Evolutionary conservation across 2,329 filamentous ascomycete species (phyloP).

Genomic region (Ophiocordyceps camponoti-rufipedis): DNA sequence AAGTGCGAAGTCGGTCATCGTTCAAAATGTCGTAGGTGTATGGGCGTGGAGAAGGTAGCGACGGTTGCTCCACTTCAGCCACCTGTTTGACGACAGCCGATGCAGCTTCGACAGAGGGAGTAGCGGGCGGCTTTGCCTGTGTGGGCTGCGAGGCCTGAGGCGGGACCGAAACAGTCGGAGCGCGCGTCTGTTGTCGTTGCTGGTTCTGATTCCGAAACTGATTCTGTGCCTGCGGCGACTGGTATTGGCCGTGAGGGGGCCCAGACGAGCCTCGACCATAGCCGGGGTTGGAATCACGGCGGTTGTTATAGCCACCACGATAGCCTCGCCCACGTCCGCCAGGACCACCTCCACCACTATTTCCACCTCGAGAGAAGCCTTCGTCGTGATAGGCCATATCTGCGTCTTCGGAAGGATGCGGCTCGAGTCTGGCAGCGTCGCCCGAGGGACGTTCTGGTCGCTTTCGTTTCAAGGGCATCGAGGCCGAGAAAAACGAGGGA

Average conservation of each 20-base stretch:
- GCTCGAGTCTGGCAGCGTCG: slow-evolving; percentile 37
- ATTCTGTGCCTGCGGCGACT: slow-evolving; percentile 5
- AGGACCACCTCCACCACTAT: background rate
- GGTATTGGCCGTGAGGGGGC: slow-evolving; percentile 3
- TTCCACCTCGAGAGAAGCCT: slow-evolving; percentile 15
- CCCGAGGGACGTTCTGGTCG: slow-evolving; percentile 30
- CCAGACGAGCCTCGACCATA: slow-evolving; percentile 10
- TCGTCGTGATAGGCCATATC: slow-evolving; percentile 37
- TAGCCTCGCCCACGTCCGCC: slow-evolving; percentile 21
- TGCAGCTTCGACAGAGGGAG: background rate
- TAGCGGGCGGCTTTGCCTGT: slow-evolving; percentile 6
- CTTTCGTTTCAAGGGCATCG: slow-evolving; percentile 43
- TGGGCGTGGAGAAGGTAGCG: slow-evolving; percentile 8
- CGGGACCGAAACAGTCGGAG: background rate
- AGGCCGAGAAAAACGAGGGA: slow-evolving; percentile 7
- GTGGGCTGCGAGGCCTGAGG: slow-evolving; percentile 3
- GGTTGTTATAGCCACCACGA: slow-evolving; percentile 25
- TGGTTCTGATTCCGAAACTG: slow-evolving; percentile 1
- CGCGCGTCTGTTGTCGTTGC: slow-evolving; percentile 1
- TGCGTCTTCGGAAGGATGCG: slow-evolving; percentile 42
- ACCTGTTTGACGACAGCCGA: slow-evolving; percentile 3
- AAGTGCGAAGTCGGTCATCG: slow-evolving; percentile 45
- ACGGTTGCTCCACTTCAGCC: slow-evolving; percentile 4
- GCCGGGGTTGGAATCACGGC: slow-evolving; percentile 31
- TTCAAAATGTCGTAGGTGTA: slow-evolving; percentile 67